phyloP scores from a whole-genome alignment of 805 yeast genomes.

The Jamesozyma piceae region DNA sequence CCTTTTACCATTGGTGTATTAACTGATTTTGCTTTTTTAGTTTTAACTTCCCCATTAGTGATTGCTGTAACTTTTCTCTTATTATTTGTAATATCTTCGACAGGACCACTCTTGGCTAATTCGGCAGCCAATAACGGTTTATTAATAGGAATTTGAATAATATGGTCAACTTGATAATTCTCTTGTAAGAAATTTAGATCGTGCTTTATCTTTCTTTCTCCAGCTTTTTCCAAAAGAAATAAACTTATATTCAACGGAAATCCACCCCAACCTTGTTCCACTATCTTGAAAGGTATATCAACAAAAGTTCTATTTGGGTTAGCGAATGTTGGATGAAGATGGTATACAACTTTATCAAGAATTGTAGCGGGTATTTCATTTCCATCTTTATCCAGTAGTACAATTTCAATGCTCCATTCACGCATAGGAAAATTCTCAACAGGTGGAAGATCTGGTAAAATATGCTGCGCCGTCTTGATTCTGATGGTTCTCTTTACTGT shows the following conservation, averaged over 20 bases:
- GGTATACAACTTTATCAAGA: slow-evolving; percentile 87
- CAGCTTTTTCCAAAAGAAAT: slow-evolving; percentile 73
- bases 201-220: slow-evolving; percentile 78
- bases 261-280: slow-evolving; percentile 98
- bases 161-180: slow-evolving; percentile 69
- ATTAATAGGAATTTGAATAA: slow-evolving; percentile 62
- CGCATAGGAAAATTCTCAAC: slow-evolving; percentile 92
- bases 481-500: slow-evolving; percentile 76
- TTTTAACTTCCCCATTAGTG: slow-evolving; percentile 31
- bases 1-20: slow-evolving; percentile 48
- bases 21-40: slow-evolving; percentile 43
- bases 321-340: slow-evolving; percentile 88
- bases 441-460: slow-evolving; percentile 72
- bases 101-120: slow-evolving; percentile 73
- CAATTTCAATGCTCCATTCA: slow-evolving; percentile 77
- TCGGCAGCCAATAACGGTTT: slow-evolving; percentile 65
- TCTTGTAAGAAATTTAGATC: slow-evolving; percentile 81
- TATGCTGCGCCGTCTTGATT: slow-evolving; percentile 76
- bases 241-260: slow-evolving; percentile 79
- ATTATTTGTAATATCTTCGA: slow-evolving; percentile 42
- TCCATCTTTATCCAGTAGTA: slow-evolving; percentile 69
- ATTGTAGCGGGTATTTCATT: slow-evolving; percentile 76
- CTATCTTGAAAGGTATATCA: slow-evolving; percentile 75
- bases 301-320: slow-evolving; percentile 79
- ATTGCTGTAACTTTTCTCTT: slow-evolving; percentile 23